phyloP scores from a whole-genome alignment of 208 protist species.

The Acanthamoeba castellanii region DNA sequence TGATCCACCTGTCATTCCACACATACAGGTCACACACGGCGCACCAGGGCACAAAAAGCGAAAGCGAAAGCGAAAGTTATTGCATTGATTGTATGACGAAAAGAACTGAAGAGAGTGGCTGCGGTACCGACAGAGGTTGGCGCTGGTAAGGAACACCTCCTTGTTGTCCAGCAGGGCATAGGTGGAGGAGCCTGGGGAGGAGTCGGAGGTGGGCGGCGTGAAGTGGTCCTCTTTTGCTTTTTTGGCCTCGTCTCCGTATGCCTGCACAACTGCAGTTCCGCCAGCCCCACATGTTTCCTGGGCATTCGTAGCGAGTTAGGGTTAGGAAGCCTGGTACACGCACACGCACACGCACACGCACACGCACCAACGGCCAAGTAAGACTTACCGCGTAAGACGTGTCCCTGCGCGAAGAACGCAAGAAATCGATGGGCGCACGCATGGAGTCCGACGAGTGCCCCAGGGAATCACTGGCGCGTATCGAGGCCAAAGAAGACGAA shows the following conservation, averaged over 20 bases:
- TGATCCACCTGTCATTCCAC: slow-evolving; percentile 1
- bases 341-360: background rate
- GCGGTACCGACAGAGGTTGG: slow-evolving; percentile 24
- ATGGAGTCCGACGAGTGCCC: background rate
- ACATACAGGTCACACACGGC: background rate
- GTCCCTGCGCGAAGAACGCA: too few relatives aligned
- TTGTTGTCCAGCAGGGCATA: background rate
- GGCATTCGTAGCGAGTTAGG: background rate
- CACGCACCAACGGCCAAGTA: too few relatives aligned
- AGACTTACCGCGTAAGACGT: too few relatives aligned
- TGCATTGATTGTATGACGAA: background rate
- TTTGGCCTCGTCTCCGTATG: background rate
- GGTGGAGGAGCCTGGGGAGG: background rate
- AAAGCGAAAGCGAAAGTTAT: background rate
- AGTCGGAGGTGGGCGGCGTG: background rate
- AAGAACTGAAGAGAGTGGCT: background rate
- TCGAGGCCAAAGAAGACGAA: background rate
- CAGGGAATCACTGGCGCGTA: background rate
- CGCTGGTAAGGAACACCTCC: slow-evolving; percentile 23
- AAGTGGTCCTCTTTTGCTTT: background rate
- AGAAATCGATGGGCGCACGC: too few relatives aligned
- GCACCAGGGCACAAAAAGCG: background rate
- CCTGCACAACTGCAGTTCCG: background rate
- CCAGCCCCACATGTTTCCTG: background rate
- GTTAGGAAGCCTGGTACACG: too few relatives aligned